phyloP scores from a whole-genome alignment of 2,329 filamentous ascomycete species.

The Alternaria brassicicola region DNA sequence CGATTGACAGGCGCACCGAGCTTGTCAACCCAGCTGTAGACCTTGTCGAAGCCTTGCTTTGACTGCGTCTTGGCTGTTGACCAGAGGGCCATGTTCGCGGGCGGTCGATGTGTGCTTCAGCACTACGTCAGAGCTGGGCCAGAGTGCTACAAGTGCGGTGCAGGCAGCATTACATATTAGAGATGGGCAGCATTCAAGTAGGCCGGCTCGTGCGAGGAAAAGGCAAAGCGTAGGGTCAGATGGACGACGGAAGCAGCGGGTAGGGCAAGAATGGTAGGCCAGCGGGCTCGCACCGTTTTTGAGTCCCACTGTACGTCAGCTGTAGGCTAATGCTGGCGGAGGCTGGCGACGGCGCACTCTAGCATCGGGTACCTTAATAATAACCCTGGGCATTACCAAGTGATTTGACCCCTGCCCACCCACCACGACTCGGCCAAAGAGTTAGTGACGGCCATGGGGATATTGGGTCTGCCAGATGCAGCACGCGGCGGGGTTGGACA shows the following conservation, averaged over 20 bases:
- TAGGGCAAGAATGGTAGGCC: conserved; percentile 10
- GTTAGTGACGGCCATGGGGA: conserved; percentile 10
- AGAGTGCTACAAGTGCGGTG: conserved; percentile 24
- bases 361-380: conserved; percentile 37
- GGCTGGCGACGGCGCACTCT: conserved; percentile 19
- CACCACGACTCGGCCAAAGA: conserved; percentile 4
- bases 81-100: conserved; percentile 40
- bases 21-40: conserved; percentile 71
- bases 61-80: conserved; percentile 43
- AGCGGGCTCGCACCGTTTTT: conserved; percentile 36
- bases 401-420: conserved; percentile 16
- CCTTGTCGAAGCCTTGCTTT: conserved; percentile 69
- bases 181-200: conserved; percentile 18
- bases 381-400: conserved; percentile 16
- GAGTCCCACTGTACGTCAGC: conserved; percentile 30
- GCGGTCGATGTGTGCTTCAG: conserved; percentile 2
- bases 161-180: conserved; percentile 32
- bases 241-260: conserved; percentile 20
- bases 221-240: conserved; percentile 15
- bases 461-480: conserved; percentile 19
- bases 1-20: conserved; percentile 78
- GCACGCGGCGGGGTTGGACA: conserved; percentile 3
- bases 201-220: conserved; percentile 11
- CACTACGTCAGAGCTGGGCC: conserved; percentile 19
- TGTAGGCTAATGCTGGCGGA: conserved; percentile 25